phyloP scores from a whole-genome alignment of 495 filamentous ascomycete species.

The Hypoxylon lenormandii region DNA sequence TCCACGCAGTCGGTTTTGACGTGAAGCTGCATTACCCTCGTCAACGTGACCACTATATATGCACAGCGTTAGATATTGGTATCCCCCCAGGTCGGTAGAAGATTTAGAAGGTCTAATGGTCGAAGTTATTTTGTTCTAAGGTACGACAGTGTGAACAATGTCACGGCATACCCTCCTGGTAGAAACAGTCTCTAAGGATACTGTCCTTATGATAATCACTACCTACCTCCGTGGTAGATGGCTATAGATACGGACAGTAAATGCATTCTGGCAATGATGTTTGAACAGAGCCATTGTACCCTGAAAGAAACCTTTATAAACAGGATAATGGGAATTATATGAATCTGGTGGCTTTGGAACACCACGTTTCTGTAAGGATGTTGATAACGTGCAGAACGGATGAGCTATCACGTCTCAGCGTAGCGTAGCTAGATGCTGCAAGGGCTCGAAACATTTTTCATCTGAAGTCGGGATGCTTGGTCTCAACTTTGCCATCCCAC shows the following conservation, averaged over 20 bases:
- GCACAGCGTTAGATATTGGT: slow-evolving; percentile 21
- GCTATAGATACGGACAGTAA: not conserved
- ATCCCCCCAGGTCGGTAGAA: not conserved
- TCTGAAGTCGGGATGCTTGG: slow-evolving; percentile 37
- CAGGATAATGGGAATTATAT: slow-evolving; percentile 20
- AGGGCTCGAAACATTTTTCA: slow-evolving; percentile 46
- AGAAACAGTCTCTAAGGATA: not conserved
- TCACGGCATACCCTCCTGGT: not conserved
- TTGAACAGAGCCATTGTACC: slow-evolving; percentile 3
- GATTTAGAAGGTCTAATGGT: not conserved
- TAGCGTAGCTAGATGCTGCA: slow-evolving; percentile 34
- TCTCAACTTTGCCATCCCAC: slow-evolving; percentile 42
- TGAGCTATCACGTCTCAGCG: slow-evolving; percentile 44
- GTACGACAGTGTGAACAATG: not conserved
- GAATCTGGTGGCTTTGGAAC: slow-evolving; percentile 44
- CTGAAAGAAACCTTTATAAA: slow-evolving; percentile 16
- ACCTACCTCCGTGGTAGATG: not conserved
- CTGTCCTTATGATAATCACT: no score
- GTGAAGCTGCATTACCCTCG: slow-evolving; percentile 22
- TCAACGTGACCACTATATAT: slow-evolving; percentile 6
- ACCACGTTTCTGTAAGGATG: slow-evolving; percentile 48
- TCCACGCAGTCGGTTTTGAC: slow-evolving; percentile 33
- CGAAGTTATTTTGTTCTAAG: not conserved
- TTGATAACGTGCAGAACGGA: slow-evolving; percentile 30
- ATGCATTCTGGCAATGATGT: not conserved